A percentile compares a stretch with the other conserved stretches of the same genome.
phyloP scores from a whole-genome alignment of 2,329 filamentous ascomycete species.

The Neofusicoccum umdonicola region DNA sequence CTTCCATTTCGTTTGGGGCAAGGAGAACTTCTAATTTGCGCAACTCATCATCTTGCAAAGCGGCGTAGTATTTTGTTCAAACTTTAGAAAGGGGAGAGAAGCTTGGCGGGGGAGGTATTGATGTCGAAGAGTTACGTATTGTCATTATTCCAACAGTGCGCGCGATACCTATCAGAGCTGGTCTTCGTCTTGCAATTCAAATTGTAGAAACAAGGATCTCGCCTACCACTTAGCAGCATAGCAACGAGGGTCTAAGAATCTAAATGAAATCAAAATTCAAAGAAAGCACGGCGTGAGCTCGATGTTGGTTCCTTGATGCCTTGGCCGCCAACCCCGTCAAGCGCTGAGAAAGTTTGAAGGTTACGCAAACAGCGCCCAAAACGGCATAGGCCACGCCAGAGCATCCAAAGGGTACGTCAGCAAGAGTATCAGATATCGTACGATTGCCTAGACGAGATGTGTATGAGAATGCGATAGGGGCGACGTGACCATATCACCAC shows the following conservation, averaged over 20 bases:
- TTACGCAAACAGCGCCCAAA: not conserved
- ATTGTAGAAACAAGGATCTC: not conserved
- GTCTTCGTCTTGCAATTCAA: not conserved
- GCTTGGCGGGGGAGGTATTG: not conserved
- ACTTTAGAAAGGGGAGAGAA: not conserved
- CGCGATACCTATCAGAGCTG: not conserved
- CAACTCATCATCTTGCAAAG: not conserved
- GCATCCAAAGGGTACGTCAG: not conserved
- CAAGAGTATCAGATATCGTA: slow-evolving; percentile 3
- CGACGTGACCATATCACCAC: not conserved
- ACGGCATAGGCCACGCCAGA: not conserved
- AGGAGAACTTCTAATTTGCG: slow-evolving; percentile 62
- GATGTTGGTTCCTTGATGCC: not conserved
- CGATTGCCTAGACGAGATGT: not conserved
- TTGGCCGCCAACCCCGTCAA: not conserved
- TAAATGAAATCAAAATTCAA: not conserved
- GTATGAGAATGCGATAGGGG: not conserved
- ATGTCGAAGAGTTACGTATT: not conserved
- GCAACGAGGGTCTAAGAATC: not conserved
- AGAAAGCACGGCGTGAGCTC: too few relatives aligned
- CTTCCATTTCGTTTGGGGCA: slow-evolving; percentile 67
- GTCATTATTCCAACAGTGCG: not conserved
- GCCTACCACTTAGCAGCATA: not conserved
- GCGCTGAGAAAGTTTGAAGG: not conserved
- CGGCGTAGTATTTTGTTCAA: not conserved